phyloP scores from a whole-genome alignment of 768 basidiomycete genomes.

The Tulasnella calospora region DNA sequence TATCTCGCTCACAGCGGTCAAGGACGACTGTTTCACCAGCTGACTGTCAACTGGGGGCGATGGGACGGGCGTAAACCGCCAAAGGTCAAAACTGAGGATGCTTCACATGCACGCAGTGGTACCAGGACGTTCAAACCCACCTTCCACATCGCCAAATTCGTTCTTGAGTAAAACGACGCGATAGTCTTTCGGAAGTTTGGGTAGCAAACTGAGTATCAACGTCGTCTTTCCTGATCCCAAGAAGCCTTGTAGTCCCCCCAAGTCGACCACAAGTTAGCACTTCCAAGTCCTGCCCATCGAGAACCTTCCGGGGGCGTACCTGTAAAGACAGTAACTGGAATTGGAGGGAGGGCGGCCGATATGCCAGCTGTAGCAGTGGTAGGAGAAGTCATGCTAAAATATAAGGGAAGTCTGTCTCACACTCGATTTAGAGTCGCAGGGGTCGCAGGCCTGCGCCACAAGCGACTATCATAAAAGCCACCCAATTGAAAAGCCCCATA shows the following conservation, averaged over 20 bases:
- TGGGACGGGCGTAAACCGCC: not conserved
- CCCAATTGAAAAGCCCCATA: not conserved
- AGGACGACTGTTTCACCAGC: conserved; percentile 74
- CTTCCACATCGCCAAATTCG: conserved; percentile 92
- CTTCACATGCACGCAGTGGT: not conserved
- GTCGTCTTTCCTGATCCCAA: conserved; percentile 34
- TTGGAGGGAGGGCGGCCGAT: conserved; percentile 36
- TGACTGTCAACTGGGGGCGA: conserved; percentile 74
- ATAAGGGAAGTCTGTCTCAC: not conserved
- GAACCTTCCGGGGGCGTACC: conserved; percentile 38
- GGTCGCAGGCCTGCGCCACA: not conserved
- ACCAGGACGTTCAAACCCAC: conserved; percentile 37
- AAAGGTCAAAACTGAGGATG: not conserved
- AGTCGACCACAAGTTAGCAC: too few species aligned
- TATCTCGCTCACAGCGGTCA: conserved; percentile 88
- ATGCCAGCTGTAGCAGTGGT: not conserved
- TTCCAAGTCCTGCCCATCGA: too few species aligned
- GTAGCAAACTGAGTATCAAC: conserved; percentile 76
- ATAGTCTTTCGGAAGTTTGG: conserved; percentile 77
- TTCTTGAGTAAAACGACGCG: conserved; percentile 90
- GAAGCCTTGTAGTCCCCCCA: conserved; percentile 19
- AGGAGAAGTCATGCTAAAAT: conserved; percentile 3
- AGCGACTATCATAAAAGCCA: not conserved
- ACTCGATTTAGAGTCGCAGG: not conserved
- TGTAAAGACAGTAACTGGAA: conserved; percentile 93